Percentiles rank a stretch among this genome's conserved stretches.
These are phyloP conservation scores for Miscanthus lutarioriparius DNA, from an alignment of 176 grass and related monocot species.

Conservation along the genomic window DNA sequence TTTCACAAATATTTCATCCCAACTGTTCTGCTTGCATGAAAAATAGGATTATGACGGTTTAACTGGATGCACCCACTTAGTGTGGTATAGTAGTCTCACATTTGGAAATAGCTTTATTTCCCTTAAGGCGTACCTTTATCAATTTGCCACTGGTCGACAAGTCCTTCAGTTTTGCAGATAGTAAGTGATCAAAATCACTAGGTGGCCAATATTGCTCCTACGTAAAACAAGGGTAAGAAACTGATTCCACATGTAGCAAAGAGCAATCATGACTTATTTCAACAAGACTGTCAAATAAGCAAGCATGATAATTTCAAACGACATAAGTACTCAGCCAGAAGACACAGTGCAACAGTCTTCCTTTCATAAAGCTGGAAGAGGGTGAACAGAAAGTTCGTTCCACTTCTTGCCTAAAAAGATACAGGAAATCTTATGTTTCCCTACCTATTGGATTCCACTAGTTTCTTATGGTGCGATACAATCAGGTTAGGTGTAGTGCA, in stretches of 20 bases:
- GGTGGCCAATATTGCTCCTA: constrained; percentile 61
- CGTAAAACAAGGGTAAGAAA: constrained; percentile 29
- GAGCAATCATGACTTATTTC: background rate
- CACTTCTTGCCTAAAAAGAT: background rate
- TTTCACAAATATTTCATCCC: constrained; percentile 31
- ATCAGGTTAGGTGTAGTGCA: background rate
- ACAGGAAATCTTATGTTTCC: background rate
- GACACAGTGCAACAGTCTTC: background rate
- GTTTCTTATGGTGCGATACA: background rate
- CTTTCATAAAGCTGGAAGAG: background rate
- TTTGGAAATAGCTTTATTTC: constrained; percentile 1
- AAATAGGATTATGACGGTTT: constrained; percentile 10
- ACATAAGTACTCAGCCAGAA: constrained; percentile 7
- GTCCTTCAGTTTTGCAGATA: constrained; percentile 64
- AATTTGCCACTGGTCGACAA: constrained; percentile 62
- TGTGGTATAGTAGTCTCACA: background rate
- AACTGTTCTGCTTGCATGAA: constrained; percentile 8
- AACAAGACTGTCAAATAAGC: background rate
- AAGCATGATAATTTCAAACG: background rate
- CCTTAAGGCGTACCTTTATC: constrained; percentile 53
- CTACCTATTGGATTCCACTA: constrained; percentile 4
- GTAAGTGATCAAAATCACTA: constrained; percentile 64
- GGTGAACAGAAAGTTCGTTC: background rate
- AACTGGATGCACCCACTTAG: background rate
- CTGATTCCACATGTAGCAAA: constrained; percentile 1